A percentile compares a stretch with the other conserved stretches of the same genome.
These are phyloP conservation scores for Xylaria sp. DNA, from an alignment of 2,329 filamentous ascomycete genomes.

Conservation along the genomic window DNA sequence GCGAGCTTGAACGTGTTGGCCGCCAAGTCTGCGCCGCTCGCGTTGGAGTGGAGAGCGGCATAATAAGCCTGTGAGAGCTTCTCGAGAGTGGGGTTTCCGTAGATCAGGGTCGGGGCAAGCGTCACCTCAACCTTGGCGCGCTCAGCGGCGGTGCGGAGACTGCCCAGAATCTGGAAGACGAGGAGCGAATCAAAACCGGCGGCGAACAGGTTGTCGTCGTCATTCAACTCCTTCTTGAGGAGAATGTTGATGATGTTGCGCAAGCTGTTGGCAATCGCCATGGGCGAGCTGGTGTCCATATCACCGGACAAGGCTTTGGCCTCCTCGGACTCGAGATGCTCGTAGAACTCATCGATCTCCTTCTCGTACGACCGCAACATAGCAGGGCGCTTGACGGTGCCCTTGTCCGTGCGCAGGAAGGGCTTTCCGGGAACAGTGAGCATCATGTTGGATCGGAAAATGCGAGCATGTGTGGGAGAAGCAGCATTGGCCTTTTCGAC, in stretches of 20 bases:
- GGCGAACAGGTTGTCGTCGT: slow-evolving; percentile 35
- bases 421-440: slow-evolving; percentile 34
- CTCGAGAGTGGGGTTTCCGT: slow-evolving; percentile 44
- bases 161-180: slow-evolving; percentile 43
- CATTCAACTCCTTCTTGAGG: slow-evolving; percentile 29
- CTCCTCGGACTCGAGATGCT: slow-evolving; percentile 31
- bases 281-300: slow-evolving; percentile 29
- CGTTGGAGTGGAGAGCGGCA: slow-evolving; percentile 30
- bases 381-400: slow-evolving; percentile 36
- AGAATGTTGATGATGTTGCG: slow-evolving; percentile 27
- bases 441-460: slow-evolving; percentile 35
- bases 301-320: slow-evolving; percentile 30
- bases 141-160: slow-evolving; percentile 43
- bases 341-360: slow-evolving; percentile 38
- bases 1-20: slow-evolving; percentile 31
- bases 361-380: slow-evolving; percentile 32
- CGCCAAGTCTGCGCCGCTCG: slow-evolving; percentile 22
- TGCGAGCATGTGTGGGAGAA: slow-evolving; percentile 31
- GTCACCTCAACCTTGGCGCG: slow-evolving; percentile 35
- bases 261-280: slow-evolving; percentile 26
- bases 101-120: slow-evolving; percentile 46
- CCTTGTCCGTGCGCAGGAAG: slow-evolving; percentile 38
- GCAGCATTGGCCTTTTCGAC: slow-evolving; percentile 33
- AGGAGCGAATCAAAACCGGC: slow-evolving; percentile 47
- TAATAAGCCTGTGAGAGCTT: slow-evolving; percentile 43